These are phyloP conservation scores for Rhizophora apiculata DNA, from an alignment of 345 rosid species.

Conservation along the genomic window DNA sequence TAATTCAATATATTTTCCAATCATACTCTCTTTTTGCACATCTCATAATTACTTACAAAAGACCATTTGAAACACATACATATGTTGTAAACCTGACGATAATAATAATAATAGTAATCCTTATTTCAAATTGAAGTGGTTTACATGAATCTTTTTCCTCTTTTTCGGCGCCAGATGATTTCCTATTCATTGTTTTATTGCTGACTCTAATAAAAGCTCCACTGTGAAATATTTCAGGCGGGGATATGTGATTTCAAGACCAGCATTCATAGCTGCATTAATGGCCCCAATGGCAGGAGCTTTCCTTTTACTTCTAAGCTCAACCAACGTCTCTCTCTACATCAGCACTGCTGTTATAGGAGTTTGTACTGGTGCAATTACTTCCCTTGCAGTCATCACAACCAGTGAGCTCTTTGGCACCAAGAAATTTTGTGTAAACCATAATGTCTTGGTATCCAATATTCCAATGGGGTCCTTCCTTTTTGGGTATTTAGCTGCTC, in stretches of 20 bases:
- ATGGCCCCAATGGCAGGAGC: slow-evolving; percentile 61
- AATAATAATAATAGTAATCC: too few species aligned
- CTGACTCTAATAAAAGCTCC: background rate
- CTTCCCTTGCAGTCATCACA: slow-evolving; percentile 60
- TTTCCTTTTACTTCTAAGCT: slow-evolving; percentile 53
- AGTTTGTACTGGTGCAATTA: slow-evolving; percentile 68
- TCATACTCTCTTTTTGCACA: too few species aligned
- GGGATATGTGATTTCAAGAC: slow-evolving; percentile 43
- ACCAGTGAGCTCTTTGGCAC: slow-evolving; percentile 79
- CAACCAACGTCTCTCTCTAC: slow-evolving; percentile 41
- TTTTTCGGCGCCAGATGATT: background rate
- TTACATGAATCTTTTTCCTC: too few species aligned
- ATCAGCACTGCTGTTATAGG: slow-evolving; percentile 68
- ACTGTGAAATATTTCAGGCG: slow-evolving; percentile 31
- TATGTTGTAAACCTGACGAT: too few species aligned
- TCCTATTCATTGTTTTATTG: background rate
- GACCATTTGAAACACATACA: too few species aligned
- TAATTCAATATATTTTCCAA: slow-evolving; percentile 15
- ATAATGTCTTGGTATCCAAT: slow-evolving; percentile 66
- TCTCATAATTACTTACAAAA: too few species aligned
- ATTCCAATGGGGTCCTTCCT: slow-evolving; percentile 80
- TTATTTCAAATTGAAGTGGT: too few species aligned
- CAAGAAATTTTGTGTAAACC: slow-evolving; percentile 71
- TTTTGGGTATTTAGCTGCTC: slow-evolving; percentile 70
- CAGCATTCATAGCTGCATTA: slow-evolving; percentile 51